phyloP scores from a whole-genome alignment of 257 asterid genomes.

The Sherardia arvensis region DNA sequence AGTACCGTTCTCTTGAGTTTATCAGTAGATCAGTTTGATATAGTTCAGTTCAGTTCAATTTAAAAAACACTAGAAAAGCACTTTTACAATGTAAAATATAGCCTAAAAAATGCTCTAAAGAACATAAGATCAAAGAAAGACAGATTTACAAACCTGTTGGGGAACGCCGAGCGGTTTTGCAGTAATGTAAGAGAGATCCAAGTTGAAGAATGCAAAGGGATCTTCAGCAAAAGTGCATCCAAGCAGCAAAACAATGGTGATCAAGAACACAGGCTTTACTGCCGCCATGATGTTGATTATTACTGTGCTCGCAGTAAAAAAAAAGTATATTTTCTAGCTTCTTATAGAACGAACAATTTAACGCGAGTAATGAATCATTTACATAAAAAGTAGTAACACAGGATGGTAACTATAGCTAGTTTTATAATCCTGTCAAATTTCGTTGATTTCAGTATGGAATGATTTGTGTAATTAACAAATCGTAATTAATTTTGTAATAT shows the following conservation, averaged over 20 bases:
- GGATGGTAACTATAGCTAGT: neutral
- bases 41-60: no score
- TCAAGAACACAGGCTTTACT: constrained; percentile 13
- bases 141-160: constrained; percentile 50
- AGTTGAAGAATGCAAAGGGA: constrained; percentile 50
- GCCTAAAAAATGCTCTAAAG: no score
- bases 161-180: constrained; percentile 91
- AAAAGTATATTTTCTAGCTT: no score
- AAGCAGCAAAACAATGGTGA: constrained; percentile 27
- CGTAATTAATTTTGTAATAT: neutral
- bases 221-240: constrained; percentile 47
- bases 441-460: neutral
- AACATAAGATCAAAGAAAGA: neutral
- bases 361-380: neutral
- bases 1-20: no score
- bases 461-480: neutral
- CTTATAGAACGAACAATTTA: no score
- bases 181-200: constrained; percentile 62
- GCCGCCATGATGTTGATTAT: constrained; percentile 17
- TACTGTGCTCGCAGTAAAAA: no score
- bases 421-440: neutral
- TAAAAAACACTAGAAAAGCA: no score
- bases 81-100: no score
- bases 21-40: no score
- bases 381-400: neutral